phyloP scores from a whole-genome alignment of 176 grass and related monocot genomes.

The Tillandsia fasciculata region DNA sequence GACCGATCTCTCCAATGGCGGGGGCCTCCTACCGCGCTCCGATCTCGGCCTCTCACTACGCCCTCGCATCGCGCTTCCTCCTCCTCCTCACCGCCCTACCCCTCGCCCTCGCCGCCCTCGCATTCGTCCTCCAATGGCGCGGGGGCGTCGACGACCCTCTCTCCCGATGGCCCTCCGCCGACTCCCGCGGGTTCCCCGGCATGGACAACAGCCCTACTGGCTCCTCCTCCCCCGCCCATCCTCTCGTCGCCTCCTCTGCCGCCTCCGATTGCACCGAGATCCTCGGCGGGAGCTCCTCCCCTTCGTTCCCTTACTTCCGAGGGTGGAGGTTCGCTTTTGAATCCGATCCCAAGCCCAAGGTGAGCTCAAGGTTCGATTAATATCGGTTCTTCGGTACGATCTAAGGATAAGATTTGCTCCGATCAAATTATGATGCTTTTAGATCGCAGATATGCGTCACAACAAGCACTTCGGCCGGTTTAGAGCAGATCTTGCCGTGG shows the following conservation, averaged over 20 bases:
- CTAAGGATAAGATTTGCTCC: background rate
- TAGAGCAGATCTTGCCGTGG: constrained; percentile 94
- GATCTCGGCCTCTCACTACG: background rate
- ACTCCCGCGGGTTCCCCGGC: constrained; percentile 34
- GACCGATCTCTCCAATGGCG: background rate
- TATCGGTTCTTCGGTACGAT: constrained; percentile 1
- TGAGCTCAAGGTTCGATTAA: constrained; percentile 19
- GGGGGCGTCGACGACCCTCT: constrained; percentile 67
- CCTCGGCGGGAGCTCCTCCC: constrained; percentile 25
- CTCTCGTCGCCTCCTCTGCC: constrained; percentile 9
- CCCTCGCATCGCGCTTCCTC: constrained; percentile 20
- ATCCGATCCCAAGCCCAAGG: constrained; percentile 57
- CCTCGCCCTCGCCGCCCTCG: constrained; percentile 54
- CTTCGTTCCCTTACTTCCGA: constrained; percentile 63
- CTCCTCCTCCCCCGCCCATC: constrained; percentile 20
- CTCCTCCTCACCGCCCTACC: constrained; percentile 58
- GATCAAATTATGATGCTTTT: background rate
- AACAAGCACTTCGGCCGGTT: constrained; percentile 76
- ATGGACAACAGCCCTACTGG: constrained; percentile 35
- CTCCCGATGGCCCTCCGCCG: constrained; percentile 45
- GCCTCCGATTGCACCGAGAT: constrained; percentile 27
- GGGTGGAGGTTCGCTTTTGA: constrained; percentile 68
- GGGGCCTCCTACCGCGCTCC: background rate
- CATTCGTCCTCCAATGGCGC: constrained; percentile 79
- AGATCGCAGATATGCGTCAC: constrained; percentile 53